A percentile compares a stretch with the other conserved stretches of the same genome.
Conservation (phyloP, 345 rosid genomes). For the Salix caprea region DNA sequence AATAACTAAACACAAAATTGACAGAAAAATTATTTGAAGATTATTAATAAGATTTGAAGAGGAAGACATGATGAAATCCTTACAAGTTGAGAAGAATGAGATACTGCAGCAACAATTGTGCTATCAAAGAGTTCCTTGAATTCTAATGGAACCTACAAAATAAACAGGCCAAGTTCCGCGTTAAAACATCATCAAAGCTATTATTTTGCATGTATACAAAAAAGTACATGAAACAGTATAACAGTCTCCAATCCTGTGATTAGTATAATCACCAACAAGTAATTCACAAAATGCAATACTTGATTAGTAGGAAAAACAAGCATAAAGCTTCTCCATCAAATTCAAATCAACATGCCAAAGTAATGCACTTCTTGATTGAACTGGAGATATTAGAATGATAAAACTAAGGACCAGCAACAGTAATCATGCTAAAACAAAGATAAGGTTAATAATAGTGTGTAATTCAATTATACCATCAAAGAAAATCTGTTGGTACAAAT, state of each 20-base stretch:
- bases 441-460: no score
- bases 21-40: background rate
- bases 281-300: background rate
- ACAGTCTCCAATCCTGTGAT: background rate
- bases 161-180: slow-evolving; percentile 7
- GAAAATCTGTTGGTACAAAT: no score
- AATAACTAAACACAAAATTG: background rate
- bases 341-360: background rate
- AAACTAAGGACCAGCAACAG: background rate
- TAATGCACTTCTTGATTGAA: background rate
- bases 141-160: slow-evolving; percentile 78
- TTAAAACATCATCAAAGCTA: background rate
- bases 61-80: slow-evolving; percentile 24
- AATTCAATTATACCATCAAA: no score
- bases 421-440: no score
- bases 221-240: no score
- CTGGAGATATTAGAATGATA: background rate
- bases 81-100: slow-evolving; percentile 79
- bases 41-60: background rate
- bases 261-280: background rate
- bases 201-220: background rate
- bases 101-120: slow-evolving; percentile 75
- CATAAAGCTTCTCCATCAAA: background rate
- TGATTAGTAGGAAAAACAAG: background rate
- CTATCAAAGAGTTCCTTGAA: slow-evolving; percentile 80